Conservation (phyloP, 2,329 filamentous ascomycete genomes). For the Tolypocladium nubicola region DNA sequence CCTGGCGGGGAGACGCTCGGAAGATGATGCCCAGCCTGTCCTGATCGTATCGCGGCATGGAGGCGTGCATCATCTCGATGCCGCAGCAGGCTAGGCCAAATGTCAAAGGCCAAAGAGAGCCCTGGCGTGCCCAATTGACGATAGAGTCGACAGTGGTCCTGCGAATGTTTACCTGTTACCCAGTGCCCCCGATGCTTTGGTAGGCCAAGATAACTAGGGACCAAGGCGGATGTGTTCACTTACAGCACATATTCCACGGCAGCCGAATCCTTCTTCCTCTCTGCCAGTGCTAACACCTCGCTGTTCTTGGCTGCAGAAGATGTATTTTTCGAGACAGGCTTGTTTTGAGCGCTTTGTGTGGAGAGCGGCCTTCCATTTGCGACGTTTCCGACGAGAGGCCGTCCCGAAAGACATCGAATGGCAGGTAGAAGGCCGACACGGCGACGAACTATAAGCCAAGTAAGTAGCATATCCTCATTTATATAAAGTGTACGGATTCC, state of each 20-base stretch:
- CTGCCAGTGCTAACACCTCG: neutral
- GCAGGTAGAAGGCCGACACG: neutral
- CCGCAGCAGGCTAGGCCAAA: slow-evolving; percentile 84
- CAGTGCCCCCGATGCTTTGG: too few species aligned
- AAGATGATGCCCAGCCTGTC: slow-evolving; percentile 84
- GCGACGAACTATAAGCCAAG: neutral
- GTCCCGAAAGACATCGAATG: neutral
- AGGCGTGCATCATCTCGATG: slow-evolving; percentile 87
- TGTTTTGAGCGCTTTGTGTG: too few species aligned
- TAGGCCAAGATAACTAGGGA: neutral
- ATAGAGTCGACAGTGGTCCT: slow-evolving; percentile 71
- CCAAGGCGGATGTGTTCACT: neutral
- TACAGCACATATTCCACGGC: neutral
- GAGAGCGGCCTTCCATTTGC: neutral
- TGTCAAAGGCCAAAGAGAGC: slow-evolving; percentile 79
- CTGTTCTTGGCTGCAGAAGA: neutral
- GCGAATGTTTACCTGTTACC: neutral
- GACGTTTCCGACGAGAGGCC: neutral
- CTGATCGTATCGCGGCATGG: slow-evolving; percentile 79
- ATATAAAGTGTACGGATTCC: neutral
- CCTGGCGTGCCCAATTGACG: slow-evolving; percentile 74
- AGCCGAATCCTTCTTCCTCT: neutral
- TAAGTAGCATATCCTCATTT: neutral
- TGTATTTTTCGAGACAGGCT: neutral
- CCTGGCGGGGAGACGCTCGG: slow-evolving; percentile 76